These are phyloP conservation scores for Poa pratensis DNA, from an alignment of 176 grass and related monocot genomes.

Conservation along the genomic window DNA sequence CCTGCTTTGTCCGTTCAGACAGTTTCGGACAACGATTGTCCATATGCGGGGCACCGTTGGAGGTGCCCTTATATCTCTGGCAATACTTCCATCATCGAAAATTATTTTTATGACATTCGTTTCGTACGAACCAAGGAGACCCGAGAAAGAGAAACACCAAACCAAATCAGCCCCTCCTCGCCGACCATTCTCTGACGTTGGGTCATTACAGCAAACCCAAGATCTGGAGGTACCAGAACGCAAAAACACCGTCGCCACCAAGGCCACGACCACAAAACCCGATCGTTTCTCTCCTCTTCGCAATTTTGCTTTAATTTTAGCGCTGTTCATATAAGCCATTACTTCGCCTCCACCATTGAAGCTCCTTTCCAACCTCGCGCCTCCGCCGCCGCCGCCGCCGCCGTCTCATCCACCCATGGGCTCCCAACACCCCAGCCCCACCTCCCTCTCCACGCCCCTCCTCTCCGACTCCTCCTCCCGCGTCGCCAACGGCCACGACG, in stretches of 20 bases:
- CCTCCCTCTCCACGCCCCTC: constrained; percentile 65
- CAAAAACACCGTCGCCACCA: not conserved
- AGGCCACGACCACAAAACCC: constrained; percentile 36
- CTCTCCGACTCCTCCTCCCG: constrained; percentile 42
- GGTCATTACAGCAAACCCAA: not conserved
- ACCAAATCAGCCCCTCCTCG: too few species aligned
- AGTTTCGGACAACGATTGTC: too few species aligned
- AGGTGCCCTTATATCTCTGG: too few species aligned
- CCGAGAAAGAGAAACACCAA: too few species aligned
- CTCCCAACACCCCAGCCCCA: constrained; percentile 32
- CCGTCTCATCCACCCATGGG: constrained; percentile 39
- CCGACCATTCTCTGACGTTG: not conserved
- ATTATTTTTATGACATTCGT: too few species aligned
- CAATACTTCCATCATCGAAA: too few species aligned
- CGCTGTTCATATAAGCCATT: constrained; percentile 50
- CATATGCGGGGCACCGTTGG: too few species aligned
- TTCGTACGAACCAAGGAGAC: too few species aligned
- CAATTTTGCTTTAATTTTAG: constrained; percentile 22
- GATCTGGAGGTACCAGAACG: not conserved
- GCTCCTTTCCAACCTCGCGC: not conserved
- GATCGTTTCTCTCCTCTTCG: constrained; percentile 17
- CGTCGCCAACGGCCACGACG: constrained; percentile 49
- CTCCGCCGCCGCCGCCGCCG: constrained; percentile 1
- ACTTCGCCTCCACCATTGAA: constrained; percentile 41
- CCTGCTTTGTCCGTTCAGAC: too few species aligned